phyloP scores from a whole-genome alignment of 2,329 filamentous ascomycete species.

The Penicillium sp. region DNA sequence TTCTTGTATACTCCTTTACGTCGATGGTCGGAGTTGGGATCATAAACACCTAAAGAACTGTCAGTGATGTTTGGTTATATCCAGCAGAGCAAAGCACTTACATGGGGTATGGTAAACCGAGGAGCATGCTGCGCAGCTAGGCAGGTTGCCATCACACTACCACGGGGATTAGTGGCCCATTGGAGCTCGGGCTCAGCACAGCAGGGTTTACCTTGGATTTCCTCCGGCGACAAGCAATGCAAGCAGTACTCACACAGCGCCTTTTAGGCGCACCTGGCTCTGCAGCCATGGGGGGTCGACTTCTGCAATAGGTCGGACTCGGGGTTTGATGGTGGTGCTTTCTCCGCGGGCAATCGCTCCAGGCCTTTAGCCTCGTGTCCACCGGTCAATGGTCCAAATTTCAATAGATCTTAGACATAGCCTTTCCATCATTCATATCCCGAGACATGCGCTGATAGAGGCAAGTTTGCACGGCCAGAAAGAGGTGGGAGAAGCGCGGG shows the following conservation, averaged over 20 bases:
- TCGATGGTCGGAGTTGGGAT: conserved; percentile 93
- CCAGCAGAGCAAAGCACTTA: conserved; percentile 20
- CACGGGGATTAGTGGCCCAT: background rate
- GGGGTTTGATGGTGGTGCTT: conserved; percentile 8
- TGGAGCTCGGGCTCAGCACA: background rate
- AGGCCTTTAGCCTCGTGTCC: conserved; percentile 29
- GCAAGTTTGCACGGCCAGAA: background rate
- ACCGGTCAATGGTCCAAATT: conserved; percentile 24
- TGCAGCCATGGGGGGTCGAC: conserved; percentile 26
- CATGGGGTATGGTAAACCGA: conserved; percentile 71
- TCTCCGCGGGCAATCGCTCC: conserved; percentile 24
- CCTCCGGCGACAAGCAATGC: conserved; percentile 74
- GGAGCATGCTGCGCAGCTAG: conserved; percentile 92
- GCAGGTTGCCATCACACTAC: conserved; percentile 83
- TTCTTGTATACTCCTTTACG: conserved; percentile 97
- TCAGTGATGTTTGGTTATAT: background rate
- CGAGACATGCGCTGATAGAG: background rate
- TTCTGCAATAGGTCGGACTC: conserved; percentile 14
- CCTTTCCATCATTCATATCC: conserved; percentile 16
- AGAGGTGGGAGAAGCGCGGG: background rate
- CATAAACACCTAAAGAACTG: conserved; percentile 75
- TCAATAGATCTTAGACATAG: conserved; percentile 3
- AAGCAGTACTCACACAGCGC: conserved; percentile 81
- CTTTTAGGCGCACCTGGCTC: conserved; percentile 56
- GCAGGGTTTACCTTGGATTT: conserved; percentile 65